Conservation (phyloP, 1,284 basidiomycete species). For the Trametes versicolor region DNA sequence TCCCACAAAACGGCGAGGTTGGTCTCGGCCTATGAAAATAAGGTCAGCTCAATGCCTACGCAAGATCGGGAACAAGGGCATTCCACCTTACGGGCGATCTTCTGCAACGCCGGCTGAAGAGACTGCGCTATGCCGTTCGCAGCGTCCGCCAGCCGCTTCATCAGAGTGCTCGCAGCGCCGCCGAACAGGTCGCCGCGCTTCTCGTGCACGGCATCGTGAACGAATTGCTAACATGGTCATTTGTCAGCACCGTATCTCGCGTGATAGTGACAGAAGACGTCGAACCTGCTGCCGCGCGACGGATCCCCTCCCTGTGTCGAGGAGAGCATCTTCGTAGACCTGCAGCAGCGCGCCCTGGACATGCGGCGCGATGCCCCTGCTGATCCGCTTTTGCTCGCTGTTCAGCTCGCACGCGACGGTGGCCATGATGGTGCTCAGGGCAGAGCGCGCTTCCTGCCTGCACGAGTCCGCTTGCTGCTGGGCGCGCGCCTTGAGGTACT, state of each 20-base stretch:
- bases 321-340: background rate
- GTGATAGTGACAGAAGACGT: too few species aligned
- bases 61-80: background rate
- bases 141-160: background rate
- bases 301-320: background rate
- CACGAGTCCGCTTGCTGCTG: conserved; percentile 19
- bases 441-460: too few species aligned
- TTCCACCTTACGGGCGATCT: background rate
- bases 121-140: background rate
- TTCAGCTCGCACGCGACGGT: background rate
- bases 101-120: background rate
- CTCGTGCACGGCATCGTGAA: background rate
- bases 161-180: background rate
- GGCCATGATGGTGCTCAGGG: too few species aligned
- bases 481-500: conserved; percentile 59
- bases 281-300: background rate
- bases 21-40: background rate
- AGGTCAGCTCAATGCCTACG: background rate
- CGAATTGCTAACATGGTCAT: too few species aligned
- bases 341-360: background rate
- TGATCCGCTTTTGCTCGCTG: background rate
- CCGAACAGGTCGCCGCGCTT: background rate
- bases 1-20: background rate
- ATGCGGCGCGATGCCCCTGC: background rate
- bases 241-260: too few species aligned